Conservation (phyloP, 495 filamentous ascomycete genomes). For the Opeltia flavorubescens region DNA sequence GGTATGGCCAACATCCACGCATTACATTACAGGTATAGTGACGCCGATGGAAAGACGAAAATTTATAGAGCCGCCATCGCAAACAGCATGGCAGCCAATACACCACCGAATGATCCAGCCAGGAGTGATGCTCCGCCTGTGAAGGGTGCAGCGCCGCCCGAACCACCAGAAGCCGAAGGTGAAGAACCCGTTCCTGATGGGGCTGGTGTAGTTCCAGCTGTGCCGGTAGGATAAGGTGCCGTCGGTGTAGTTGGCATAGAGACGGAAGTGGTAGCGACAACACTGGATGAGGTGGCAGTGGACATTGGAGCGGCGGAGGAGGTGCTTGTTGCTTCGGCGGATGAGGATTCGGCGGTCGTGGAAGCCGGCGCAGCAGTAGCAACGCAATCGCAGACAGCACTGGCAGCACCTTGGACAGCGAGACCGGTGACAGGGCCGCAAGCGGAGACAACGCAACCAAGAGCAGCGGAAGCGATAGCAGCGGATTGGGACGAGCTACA, state of each 20-base stretch:
- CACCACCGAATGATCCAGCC: too few relatives aligned
- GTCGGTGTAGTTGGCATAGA: not conserved
- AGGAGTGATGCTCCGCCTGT: too few relatives aligned
- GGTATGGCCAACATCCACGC: too few relatives aligned
- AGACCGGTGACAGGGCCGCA: slow-evolving; percentile 11
- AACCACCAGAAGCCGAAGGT: too few relatives aligned
- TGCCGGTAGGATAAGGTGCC: slow-evolving; percentile 1
- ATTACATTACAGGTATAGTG: too few relatives aligned
- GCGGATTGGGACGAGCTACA: slow-evolving; percentile 9
- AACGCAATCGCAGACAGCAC: slow-evolving; percentile 13
- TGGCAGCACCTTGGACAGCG: slow-evolving; percentile 9
- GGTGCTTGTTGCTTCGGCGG: slow-evolving; percentile 3
- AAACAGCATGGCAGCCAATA: too few relatives aligned
- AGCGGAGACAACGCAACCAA: slow-evolving; percentile 8
- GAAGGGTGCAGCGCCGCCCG: too few relatives aligned
- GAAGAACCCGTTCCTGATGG: too few relatives aligned
- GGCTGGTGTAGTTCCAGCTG: too few relatives aligned
- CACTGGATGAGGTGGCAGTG: not conserved
- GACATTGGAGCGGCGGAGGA: slow-evolving; percentile 2
- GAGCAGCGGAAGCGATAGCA: slow-evolving; percentile 11
- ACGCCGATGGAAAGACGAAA: too few relatives aligned
- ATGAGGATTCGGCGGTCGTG: not conserved
- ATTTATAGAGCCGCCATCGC: too few relatives aligned
- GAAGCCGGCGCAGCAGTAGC: slow-evolving; percentile 1
- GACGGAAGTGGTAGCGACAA: not conserved